Conservation (phyloP, 345 rosid species). For the Mangifera indica region DNA sequence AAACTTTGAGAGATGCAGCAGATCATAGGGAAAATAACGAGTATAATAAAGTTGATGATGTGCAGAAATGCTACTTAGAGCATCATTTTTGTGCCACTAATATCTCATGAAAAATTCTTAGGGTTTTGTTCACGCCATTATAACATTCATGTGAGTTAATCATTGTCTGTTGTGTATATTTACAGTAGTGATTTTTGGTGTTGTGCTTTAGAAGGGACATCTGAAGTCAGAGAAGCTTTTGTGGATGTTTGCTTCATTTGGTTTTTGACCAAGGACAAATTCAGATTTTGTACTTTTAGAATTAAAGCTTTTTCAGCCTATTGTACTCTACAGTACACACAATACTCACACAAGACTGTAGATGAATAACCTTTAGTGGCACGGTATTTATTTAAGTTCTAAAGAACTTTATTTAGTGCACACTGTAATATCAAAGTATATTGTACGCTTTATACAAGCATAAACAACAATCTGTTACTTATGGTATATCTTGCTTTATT, state of each 20-base stretch:
- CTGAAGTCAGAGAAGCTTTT: not conserved
- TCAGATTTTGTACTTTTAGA: not conserved
- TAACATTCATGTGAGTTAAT: not conserved
- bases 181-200: not conserved
- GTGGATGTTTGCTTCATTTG: not conserved
- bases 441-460: slow-evolving; percentile 8
- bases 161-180: not conserved
- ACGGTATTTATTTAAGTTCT: not conserved
- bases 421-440: not conserved
- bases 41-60: slow-evolving; percentile 2
- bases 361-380: not conserved
- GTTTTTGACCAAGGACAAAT: not conserved
- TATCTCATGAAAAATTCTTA: not conserved
- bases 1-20: not conserved
- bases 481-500: not conserved
- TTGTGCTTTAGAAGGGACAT: not conserved
- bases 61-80: not conserved
- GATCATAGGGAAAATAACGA: not conserved
- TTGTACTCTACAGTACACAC: not conserved
- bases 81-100: not conserved
- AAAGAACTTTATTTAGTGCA: not conserved
- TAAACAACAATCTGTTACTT: not conserved
- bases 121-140: not conserved
- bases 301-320: not conserved
- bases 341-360: not conserved